Evolutionary conservation across 352 stramenopile genomes (phyloP).

Genomic region (Phytophthora lateralis): DNA sequence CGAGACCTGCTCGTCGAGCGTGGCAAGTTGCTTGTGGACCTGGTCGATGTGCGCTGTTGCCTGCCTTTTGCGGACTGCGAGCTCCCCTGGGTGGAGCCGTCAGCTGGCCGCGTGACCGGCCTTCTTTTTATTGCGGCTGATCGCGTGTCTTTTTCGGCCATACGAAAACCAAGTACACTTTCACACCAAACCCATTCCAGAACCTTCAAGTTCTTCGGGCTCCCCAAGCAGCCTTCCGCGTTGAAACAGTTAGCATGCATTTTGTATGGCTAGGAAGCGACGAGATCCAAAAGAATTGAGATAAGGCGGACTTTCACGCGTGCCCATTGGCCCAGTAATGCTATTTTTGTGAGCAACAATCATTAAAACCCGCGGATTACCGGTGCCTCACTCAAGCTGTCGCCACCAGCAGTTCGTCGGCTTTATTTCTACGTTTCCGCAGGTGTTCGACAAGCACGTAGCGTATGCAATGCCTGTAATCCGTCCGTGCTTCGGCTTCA

Average conservation of each 20-base stretch:
- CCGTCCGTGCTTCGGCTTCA: not conserved
- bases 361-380: not conserved
- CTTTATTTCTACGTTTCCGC: not conserved
- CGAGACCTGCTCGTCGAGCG: too few relatives aligned
- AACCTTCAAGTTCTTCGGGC: conserved; percentile 11
- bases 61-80: conserved; percentile 28
- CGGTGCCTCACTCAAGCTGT: not conserved
- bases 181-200: conserved; percentile 19
- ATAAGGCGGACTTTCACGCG: conserved; percentile 2
- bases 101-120: conserved; percentile 4
- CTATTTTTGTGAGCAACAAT: conserved; percentile 1
- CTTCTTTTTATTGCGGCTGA: conserved; percentile 31
- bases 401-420: not conserved
- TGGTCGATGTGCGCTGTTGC: conserved; percentile 15
- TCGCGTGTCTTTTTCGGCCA: conserved; percentile 19
- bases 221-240: not conserved
- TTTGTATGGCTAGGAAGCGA: not conserved
- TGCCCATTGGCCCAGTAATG: conserved; percentile 4
- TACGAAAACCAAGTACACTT: conserved; percentile 12
- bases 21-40: too few relatives aligned
- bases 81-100: not conserved
- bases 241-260: not conserved
- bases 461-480: conserved; percentile 3
- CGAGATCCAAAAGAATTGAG: conserved; percentile 10
- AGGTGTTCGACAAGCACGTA: not conserved